Base-by-base conservation (phyloP, 1,139 yeast genomes). In the Kluyveromyces sp. region DNA sequence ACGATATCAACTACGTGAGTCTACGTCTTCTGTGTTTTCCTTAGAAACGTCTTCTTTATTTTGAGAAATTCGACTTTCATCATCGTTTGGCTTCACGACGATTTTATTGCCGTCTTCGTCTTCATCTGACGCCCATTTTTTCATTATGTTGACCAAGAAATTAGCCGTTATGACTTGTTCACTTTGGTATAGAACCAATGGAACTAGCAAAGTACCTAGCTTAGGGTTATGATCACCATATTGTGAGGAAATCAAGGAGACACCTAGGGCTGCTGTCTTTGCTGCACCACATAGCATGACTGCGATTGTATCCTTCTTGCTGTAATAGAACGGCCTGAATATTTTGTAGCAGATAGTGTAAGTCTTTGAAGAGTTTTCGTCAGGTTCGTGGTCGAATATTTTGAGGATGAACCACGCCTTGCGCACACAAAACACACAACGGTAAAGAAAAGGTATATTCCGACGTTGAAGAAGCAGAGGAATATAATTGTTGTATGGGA, bases 261-360 rank as follows among this genome's bases (percentile, higher is more conserved):
- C 95, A 40, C 96, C 96, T 45, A 88, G 70, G 0, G 96, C 96
- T 0, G 95, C 96, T 0, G 96, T 87, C 62, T 88, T 88, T 3
- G 96, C 95, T 1, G 95, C 94, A 4, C 95, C 96, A 65, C 96
- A 87, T 48, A 87, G 74, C 82, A 88, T 75, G 42, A 88, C 74
- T 3, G 92, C 76, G 32, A 86, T 86, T 0, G 96, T 79, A 59
- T 88, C 96, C 47, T 69, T 66, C 54, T 82, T 76, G 54, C 73
- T 71, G 64, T 84, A 84, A 63, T 83, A 83, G 56, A 86, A 85
- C 1, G 92, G 90, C 44, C 71, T 70, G 52, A 83, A 72, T 66
- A 54, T 46, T 58, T 67, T 57, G 56, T 71, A 68, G 3, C 64
- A 52, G 42, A 56, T 54, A 6, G 52, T 68, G 56, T 84, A 83